Base-by-base conservation (phyloP, 208 protist species). In the Leptomonas seymouri region DNA sequence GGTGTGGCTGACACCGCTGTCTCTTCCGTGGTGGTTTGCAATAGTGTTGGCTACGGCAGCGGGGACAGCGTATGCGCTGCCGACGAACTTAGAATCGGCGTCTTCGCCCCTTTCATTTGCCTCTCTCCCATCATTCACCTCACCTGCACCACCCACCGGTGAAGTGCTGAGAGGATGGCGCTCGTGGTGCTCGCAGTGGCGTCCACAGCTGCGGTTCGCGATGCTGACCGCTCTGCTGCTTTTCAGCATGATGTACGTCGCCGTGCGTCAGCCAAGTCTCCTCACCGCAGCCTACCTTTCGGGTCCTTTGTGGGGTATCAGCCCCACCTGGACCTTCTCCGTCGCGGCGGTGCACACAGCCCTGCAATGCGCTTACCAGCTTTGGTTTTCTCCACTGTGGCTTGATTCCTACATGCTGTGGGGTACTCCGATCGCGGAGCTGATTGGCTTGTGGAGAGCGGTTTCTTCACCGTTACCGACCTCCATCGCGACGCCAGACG, bases 291-390 rank as follows among this genome's bases (percentile, higher is more conserved):
- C 67, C 12, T 76, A 76, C 61, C 51, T 76, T 8, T 55, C 71
- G 1, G 71, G 56, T 3, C 55, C 63, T 9, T 55, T 46, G 23
- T 44, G 44, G 21, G 71, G 71, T 21, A 14, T 66, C 28, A 59
- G 31, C 39, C 71, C 71, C 7, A 36, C 55, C 28, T 71, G 71
- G 63, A 76, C 54, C 4, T 48, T 71, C 18, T 7, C 36, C 48
- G 56, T 65, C 14, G 46, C 56, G 4, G 62, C 71, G 12, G 21
- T 66, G 28, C 71, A 76, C 56, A 31, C 50, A 12, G 56, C 64
- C 18, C 62, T 76, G 62, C 71, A 76, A 56, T 65, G 62, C 51
- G 51, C 62, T 39, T 76, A 76, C n/a, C 71, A 76, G 56, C 27
- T 69, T 20, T 76, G 63, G 63, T 76, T 76, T 42, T 63, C 71